phyloP scores from a whole-genome alignment of 2,329 filamentous ascomycete species.

The Pseudocercospora vitis region DNA sequence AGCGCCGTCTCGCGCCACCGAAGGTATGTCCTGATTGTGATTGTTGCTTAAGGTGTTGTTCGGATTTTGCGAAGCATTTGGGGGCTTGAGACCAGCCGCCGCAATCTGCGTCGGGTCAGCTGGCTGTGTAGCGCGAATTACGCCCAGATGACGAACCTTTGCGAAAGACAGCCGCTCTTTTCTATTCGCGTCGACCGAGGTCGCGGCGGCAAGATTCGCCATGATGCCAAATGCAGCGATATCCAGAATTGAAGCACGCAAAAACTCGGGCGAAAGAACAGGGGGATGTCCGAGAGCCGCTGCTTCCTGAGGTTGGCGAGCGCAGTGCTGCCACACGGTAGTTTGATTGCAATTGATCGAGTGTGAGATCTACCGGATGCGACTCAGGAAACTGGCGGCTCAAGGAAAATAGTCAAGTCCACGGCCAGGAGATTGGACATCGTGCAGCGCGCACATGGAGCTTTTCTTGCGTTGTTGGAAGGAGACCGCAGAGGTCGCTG shows the following conservation, averaged over 20 bases:
- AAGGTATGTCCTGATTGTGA: slow-evolving; percentile 25
- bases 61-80: slow-evolving; percentile 26
- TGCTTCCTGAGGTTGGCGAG: slow-evolving; percentile 40
- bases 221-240: slow-evolving; percentile 32
- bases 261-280: slow-evolving; percentile 12
- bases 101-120: slow-evolving; percentile 33
- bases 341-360: slow-evolving; percentile 22
- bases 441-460: slow-evolving; percentile 50
- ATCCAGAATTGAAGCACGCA: slow-evolving; percentile 17
- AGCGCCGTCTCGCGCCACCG: slow-evolving; percentile 26
- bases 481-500: slow-evolving; percentile 12
- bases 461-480: slow-evolving; percentile 17
- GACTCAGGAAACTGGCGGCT: slow-evolving; percentile 48
- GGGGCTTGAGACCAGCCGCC: slow-evolving; percentile 34
- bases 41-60: slow-evolving; percentile 16
- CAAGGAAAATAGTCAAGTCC: slow-evolving; percentile 52
- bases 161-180: slow-evolving; percentile 41
- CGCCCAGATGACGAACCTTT: slow-evolving; percentile 33
- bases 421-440: slow-evolving; percentile 51
- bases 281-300: slow-evolving; percentile 36
- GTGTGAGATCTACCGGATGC: slow-evolving; percentile 32
- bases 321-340: slow-evolving; percentile 35
- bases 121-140: not conserved
- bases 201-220: slow-evolving; percentile 30
- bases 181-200: slow-evolving; percentile 29